These are phyloP conservation scores for Septoria linicola DNA, from an alignment of 2,329 filamentous ascomycete genomes.

Conservation along the genomic window DNA sequence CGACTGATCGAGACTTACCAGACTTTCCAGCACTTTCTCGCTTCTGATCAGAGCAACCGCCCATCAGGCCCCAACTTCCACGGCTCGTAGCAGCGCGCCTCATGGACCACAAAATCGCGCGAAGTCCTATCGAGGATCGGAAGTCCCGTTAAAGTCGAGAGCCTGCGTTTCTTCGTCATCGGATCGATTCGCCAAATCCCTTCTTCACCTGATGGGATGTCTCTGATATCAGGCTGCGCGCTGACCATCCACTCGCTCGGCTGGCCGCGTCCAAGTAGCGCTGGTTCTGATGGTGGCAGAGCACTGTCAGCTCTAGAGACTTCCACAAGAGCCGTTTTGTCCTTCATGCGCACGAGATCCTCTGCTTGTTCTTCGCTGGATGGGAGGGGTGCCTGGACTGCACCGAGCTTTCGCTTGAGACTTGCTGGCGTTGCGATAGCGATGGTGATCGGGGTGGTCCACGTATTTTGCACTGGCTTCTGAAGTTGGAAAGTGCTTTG, in stretches of 20 bases:
- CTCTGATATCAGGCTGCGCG: not conserved
- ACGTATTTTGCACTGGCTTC: not conserved
- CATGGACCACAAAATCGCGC: not conserved
- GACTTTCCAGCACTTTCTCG: no score
- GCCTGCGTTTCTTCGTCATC: not conserved
- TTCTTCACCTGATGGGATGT: slow-evolving; percentile 4
- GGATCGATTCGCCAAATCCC: slow-evolving; percentile 3
- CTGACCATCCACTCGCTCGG: not conserved
- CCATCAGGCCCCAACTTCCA: slow-evolving; percentile 2
- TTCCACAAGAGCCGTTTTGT: not conserved
- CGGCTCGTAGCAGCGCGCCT: not conserved
- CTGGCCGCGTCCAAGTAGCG: not conserved
- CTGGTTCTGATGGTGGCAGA: not conserved
- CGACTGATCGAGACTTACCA: no score
- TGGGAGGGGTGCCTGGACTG: not conserved
- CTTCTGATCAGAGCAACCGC: not conserved
- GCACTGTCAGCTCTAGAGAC: not conserved
- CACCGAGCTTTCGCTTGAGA: not conserved
- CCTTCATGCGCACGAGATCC: not conserved
- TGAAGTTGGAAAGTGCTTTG: not conserved
- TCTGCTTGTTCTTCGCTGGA: not conserved
- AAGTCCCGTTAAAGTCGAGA: not conserved
- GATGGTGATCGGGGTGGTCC: no score
- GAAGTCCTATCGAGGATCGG: slow-evolving; percentile 4
- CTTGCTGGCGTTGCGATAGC: no score